Percentiles rank a stretch among this genome's conserved stretches.
Conservation (phyloP, 352 stramenopile species). For the Phytophthora tentaculata region DNA sequence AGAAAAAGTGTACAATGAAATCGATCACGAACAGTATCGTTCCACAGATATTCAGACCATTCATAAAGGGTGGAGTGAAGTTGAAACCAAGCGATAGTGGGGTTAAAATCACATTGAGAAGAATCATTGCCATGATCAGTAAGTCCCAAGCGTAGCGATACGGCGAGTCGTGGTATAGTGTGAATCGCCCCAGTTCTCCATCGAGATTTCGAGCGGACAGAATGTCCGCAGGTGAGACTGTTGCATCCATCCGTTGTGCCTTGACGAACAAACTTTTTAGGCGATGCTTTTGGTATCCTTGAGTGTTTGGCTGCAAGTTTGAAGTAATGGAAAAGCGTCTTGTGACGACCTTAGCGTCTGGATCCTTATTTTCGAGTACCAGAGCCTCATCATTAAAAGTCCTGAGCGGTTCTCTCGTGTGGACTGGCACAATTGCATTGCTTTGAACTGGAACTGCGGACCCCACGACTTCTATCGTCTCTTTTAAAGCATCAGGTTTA, state of each 20-base stretch:
- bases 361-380: background rate
- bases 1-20: constrained; percentile 62
- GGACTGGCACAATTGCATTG: background rate
- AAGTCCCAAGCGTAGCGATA: constrained; percentile 56
- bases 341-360: constrained; percentile 35
- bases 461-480: background rate
- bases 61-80: constrained; percentile 33
- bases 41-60: constrained; percentile 41
- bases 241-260: constrained; percentile 16
- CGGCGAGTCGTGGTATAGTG: constrained; percentile 56
- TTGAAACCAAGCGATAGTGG: constrained; percentile 61
- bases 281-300: constrained; percentile 7
- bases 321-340: constrained; percentile 47
- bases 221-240: constrained; percentile 43
- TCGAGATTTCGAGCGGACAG: constrained; percentile 43
- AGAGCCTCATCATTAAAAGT: constrained; percentile 4
- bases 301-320: constrained; percentile 1
- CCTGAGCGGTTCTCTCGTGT: background rate
- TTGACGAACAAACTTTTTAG: constrained; percentile 41
- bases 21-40: constrained; percentile 60
- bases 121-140: constrained; percentile 60
- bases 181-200: constrained; percentile 43
- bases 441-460: too few relatives aligned
- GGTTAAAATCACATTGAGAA: constrained; percentile 60
- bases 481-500: constrained; percentile 22